Evolutionary conservation across 495 filamentous ascomycete genomes (phyloP).

Genomic region (Penicillium paxilli): DNA sequence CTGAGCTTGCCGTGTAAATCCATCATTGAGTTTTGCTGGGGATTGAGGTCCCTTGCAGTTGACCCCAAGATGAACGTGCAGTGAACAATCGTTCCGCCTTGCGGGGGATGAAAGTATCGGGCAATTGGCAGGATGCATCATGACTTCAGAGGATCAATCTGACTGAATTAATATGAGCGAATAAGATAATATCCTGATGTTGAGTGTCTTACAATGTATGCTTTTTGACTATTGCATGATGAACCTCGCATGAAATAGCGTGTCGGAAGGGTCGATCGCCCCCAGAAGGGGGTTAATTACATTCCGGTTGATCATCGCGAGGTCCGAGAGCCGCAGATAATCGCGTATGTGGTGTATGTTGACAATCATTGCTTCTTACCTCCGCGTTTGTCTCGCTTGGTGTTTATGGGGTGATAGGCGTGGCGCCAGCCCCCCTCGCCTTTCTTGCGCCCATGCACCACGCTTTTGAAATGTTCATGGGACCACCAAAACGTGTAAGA

Average conservation of each 20-base stretch:
- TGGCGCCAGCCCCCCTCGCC: slow-evolving; percentile 7
- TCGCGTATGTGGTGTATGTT: background rate
- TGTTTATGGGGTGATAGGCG: background rate
- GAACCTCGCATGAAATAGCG: slow-evolving; percentile 22
- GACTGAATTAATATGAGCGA: background rate
- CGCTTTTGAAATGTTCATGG: slow-evolving; percentile 11
- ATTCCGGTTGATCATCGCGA: slow-evolving; percentile 19
- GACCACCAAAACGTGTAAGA: slow-evolving; percentile 24
- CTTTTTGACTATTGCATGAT: slow-evolving; percentile 13
- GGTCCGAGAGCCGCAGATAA: background rate
- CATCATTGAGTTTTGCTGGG: slow-evolving; percentile 12
- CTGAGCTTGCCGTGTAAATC: slow-evolving; percentile 40
- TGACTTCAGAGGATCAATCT: slow-evolving; percentile 10
- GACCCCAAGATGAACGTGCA: slow-evolving; percentile 32
- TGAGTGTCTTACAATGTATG: slow-evolving; percentile 10
- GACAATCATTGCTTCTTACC: slow-evolving; percentile 10
- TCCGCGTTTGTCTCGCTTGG: background rate
- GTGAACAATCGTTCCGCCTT: slow-evolving; percentile 18
- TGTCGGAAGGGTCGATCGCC: slow-evolving; percentile 12
- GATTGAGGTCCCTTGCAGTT: slow-evolving; percentile 44
- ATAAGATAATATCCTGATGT: slow-evolving; percentile 4
- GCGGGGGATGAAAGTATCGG: slow-evolving; percentile 13
- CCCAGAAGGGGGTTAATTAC: slow-evolving; percentile 19
- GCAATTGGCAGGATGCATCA: slow-evolving; percentile 3
- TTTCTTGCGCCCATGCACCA: slow-evolving; percentile 8